Evolutionary conservation across 345 rosid species (phyloP), one percentile per base, ranked within the genome.

Genomic region (Lepidium africanum): DNA sequence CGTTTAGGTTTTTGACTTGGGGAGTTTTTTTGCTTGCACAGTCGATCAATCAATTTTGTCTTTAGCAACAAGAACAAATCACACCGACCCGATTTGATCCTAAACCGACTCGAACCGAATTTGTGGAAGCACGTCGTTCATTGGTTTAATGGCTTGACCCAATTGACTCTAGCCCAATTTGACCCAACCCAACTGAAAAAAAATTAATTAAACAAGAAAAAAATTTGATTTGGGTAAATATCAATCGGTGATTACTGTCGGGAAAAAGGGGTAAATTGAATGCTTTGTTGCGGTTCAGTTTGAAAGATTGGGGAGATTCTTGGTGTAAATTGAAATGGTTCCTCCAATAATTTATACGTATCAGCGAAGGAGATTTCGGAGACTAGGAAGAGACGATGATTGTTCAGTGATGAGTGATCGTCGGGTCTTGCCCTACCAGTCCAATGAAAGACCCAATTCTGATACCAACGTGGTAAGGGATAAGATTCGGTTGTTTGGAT

Each of bases 261-360:
- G 63, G 39, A 38, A 14, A 17, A 23, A 41, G 12, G 37, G 39
- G 65, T 14, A 23, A 52, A 45, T 45, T 67, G 9, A 42, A 56
- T 43, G 36, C 64, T 35, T 45, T 43, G 43, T 56, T 45, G 14
- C 9, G 9, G 72, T 54, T 66, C n/a, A 54, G n/a, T 33, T 33
- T 15, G 3, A 51, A 23, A 30, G 40, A 51, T 39, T 38, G 32
- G 50, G n/a, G 69, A 65, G 59, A 27, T 41, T 53, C n/a, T 54
- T 1, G 13, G 9, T 49, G 23, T 39, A 15, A 27, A 15, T 51
- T 15, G 61, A 57, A 9, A 70, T 70, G 74, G 67, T 40, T 40
- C 74, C 52, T 49, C 52, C 73, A 7, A 5, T 58, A 14, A 69
- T 69, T 59, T 12, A 10, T 12, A 69, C 12, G 57, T 69, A 48